Evolutionary conservation across 2,329 filamentous ascomycete species (phyloP).

Genomic region (Cytospora mali): DNA sequence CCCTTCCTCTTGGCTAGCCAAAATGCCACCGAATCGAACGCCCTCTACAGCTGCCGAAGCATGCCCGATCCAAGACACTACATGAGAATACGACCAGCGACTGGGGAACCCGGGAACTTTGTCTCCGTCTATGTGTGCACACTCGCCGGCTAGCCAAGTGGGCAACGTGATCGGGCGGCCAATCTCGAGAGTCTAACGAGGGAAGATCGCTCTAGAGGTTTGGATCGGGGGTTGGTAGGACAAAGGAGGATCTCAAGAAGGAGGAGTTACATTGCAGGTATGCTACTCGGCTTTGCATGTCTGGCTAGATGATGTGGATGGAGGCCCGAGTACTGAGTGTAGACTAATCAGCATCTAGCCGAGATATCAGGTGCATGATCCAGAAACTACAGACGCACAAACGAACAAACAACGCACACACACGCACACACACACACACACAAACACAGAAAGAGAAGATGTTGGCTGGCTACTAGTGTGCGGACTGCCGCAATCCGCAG

Average conservation of each 20-base stretch:
- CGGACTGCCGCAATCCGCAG: background rate
- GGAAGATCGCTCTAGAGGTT: background rate
- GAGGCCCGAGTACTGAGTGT: background rate
- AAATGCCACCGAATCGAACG: background rate
- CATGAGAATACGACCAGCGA: background rate
- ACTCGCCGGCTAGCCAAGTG: background rate
- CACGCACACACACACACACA: no score
- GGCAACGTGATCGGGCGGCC: background rate
- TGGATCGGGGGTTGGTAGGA: background rate
- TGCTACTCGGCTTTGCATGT: background rate
- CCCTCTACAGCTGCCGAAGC: background rate
- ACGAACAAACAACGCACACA: no score
- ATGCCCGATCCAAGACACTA: background rate
- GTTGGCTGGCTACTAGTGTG: background rate
- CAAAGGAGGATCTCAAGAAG: background rate
- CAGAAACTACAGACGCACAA: no score
- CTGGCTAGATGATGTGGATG: background rate
- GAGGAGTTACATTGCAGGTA: background rate
- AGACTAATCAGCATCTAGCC: background rate
- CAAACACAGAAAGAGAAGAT: background rate
- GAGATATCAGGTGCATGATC: background rate
- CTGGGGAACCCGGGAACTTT: background rate
- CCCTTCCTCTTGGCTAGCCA: background rate
- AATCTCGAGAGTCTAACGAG: background rate
- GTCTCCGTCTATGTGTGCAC: background rate